These are phyloP conservation scores for Septoria petroselini DNA, from an alignment of 2,329 filamentous ascomycete genomes.

Conservation along the genomic window DNA sequence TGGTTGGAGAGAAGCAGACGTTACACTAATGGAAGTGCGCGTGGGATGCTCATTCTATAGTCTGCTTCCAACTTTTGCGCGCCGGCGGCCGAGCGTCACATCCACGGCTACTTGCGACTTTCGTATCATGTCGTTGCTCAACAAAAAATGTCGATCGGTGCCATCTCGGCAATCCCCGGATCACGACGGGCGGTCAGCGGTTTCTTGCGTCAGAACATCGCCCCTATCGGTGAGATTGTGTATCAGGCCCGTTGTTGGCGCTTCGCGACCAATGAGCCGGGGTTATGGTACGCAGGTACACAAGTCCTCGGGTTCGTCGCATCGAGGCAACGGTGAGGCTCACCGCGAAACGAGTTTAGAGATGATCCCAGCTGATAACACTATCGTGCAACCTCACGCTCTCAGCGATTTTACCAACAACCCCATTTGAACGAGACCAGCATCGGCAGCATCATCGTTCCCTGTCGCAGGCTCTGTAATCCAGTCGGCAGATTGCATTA, in stretches of 20 bases:
- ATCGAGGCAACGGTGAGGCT: neutral
- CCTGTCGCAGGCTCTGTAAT: no score
- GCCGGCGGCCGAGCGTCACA: conserved; percentile 5
- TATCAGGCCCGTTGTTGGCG: neutral
- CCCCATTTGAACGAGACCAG: no score
- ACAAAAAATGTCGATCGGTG: conserved; percentile 1
- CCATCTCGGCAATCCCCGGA: neutral
- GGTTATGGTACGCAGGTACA: conserved; percentile 3
- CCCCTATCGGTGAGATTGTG: neutral
- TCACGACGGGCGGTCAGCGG: conserved; percentile 6
- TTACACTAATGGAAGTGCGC: conserved; percentile 11
- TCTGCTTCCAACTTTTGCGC: neutral
- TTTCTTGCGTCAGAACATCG: conserved; percentile 12
- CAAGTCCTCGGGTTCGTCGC: no score
- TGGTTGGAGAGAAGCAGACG: conserved; percentile 5
- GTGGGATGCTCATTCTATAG: conserved; percentile 10
- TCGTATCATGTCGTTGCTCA: no score
- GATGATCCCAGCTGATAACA: no score
- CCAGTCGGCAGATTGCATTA: no score
- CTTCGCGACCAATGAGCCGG: conserved; percentile 1
- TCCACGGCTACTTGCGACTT: no score
- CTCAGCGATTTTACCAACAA: no score
- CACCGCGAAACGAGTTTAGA: neutral
- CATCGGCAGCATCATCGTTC: neutral
- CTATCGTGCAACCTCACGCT: no score